Evolutionary conservation across 495 filamentous ascomycete species (phyloP), one percentile per base, ranked within the genome.

Genomic region (Xylaria flabelliformis): DNA sequence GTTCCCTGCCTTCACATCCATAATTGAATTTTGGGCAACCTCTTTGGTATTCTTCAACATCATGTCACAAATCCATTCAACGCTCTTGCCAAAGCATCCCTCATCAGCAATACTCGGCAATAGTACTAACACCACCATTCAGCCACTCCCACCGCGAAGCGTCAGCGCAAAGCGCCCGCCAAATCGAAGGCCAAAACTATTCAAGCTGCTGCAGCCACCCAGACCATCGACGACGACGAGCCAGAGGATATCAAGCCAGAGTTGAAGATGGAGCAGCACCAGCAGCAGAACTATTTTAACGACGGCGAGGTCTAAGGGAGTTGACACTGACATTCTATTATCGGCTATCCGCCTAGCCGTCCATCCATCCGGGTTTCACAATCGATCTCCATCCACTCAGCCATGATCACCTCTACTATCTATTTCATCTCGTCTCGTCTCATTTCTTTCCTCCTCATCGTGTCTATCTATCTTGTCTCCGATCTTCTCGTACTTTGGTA

Each of bases 101-200:
- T 7, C 10, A 24, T 10, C 9, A 32, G 4, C 21, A 24, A 15
- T 6, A 17, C 21, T 12, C 8, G 17, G n/a, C 50, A 7, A 24
- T n/a, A 26, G 1, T 15, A 21, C 64, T 67, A 53, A 67, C 56
- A 24, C 12, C 41, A 2, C 34, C 29, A 26, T 19, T 29, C 29
- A 50, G 46, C 4, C 10, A 64, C 58, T 4, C 56, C 58, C 8
- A 70, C n/a, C 29, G 36, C 5, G 29, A 71, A 71, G 44, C 69
- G 59, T 19, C 46, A n/a, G n/a, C 69, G 59, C 29, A 55, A 42
- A 9, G 21, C 68, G 0, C 44, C 59, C 59, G 15, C 50, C 8
- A 36, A 55, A 19, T 19, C 26, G 29, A 62, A 62, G 17, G 21
- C 21, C 1, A 58, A 64, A 21, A 5, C 58, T 15, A n/a, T 15